Evolutionary conservation across 495 filamentous ascomycete genomes (phyloP).

Genomic region (Articulospora tetracladia): DNA sequence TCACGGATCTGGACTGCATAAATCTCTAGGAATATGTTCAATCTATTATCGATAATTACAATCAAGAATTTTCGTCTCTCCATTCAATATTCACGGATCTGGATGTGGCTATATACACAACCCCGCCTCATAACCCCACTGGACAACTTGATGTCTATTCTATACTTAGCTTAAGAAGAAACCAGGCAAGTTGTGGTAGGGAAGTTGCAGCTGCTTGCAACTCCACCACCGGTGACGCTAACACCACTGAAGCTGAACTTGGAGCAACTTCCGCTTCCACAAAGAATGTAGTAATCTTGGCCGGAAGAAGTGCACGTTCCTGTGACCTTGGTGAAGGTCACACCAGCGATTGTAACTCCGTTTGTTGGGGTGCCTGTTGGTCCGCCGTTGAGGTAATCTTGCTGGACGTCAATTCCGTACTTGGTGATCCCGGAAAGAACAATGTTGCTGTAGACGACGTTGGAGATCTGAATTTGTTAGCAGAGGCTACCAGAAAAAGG

Average conservation of each 20-base stretch:
- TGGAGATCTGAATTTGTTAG: constrained; percentile 33
- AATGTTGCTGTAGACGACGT: constrained; percentile 41
- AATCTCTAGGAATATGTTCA: no score
- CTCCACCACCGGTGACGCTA: constrained; percentile 37
- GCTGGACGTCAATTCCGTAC: constrained; percentile 46
- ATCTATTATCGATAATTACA: no score
- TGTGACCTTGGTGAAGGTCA: constrained; percentile 37
- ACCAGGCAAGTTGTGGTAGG: constrained; percentile 10
- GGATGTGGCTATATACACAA: no score
- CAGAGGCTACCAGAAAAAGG: neutral
- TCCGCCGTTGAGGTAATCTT: constrained; percentile 48
- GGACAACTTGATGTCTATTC: no score
- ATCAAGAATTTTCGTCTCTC: no score
- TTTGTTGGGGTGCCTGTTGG: constrained; percentile 42
- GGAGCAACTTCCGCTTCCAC: constrained; percentile 41
- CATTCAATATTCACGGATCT: no score
- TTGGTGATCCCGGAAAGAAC: constrained; percentile 34
- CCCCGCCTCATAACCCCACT: no score
- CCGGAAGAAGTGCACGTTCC: constrained; percentile 32
- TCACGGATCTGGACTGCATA: no score
- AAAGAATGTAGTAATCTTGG: constrained; percentile 46
- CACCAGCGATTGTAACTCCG: constrained; percentile 37
- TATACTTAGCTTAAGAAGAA: no score
- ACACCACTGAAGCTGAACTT: constrained; percentile 38
- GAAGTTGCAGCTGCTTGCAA: constrained; percentile 22